Base-by-base conservation (phyloP, 2,329 filamentous ascomycete genomes). In the Raffaelea albimanens region DNA sequence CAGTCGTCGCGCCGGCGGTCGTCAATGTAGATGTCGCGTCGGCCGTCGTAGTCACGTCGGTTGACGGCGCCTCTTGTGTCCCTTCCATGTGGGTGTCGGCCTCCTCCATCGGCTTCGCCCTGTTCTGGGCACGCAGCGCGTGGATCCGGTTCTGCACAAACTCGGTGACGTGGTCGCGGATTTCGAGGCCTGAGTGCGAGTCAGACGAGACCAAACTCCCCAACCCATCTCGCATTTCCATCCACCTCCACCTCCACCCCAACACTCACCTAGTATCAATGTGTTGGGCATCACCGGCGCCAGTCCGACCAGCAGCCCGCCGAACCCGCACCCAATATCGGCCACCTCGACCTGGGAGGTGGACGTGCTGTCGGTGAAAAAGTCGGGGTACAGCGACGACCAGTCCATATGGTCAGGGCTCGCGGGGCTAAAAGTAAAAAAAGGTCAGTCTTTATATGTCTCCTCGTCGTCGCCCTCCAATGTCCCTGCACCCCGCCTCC, bases 321-420 rank as follows among this genome's bases (percentile, higher is more conserved):
- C 93, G 63, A 95, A 98, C 5, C 93, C 93, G 63, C 93, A 98
- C 22, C 93, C 93, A 61, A 98, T 96, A 67, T 98, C 93, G 54
- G 91, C 89, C 41, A 98, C 81, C 62, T 96, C 89, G 42, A 98
- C 83, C 51, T 19, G 43, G 9, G 44, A 40, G 18, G 18, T 13
- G 16, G 31, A 19, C 5, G 18, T 14, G n/a, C 16, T 29, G 20
- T 21, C n/a, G 20, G 46, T 20, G 21, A 80, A 73, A 61, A 82
- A 94, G 36, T 81, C 78, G 29, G 93, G 91, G 60, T 86, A 98
- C 61, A 90, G 79, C 34, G 76, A 65, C 5, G 86, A 81, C 93
- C 93, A 98, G 64, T 96, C 85, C 91, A 98, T 97, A 46, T 84
- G 74, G 16, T 76, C 76, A 3, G 93, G 93, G 48, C 75, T 83